Evolutionary conservation across 495 filamentous ascomycete species (phyloP).

Genomic region (Gamarada debralockiae): DNA sequence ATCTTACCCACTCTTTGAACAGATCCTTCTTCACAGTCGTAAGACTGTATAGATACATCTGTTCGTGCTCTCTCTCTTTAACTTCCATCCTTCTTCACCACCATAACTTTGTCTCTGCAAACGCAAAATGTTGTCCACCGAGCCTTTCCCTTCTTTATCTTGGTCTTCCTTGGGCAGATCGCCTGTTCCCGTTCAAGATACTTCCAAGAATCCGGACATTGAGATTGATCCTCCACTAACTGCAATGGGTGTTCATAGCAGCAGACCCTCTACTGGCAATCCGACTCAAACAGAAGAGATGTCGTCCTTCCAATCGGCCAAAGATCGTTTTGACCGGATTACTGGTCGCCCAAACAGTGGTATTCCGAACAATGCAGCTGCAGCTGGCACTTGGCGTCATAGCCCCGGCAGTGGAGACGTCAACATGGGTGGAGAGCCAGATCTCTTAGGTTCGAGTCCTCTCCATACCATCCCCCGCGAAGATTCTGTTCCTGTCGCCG

Average conservation of each 20-base stretch:
- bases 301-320: neutral
- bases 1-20: constrained; percentile 11
- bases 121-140: constrained; percentile 6
- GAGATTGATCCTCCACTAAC: constrained; percentile 19
- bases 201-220: constrained; percentile 5
- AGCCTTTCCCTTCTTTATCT: constrained; percentile 1
- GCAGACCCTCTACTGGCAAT: neutral
- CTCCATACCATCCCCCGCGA: neutral
- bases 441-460: neutral
- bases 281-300: too few species aligned
- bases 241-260: constrained; percentile 5
- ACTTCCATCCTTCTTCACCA: neutral
- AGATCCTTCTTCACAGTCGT: neutral
- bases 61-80: constrained; percentile 5
- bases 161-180: neutral
- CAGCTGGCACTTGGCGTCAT: neutral
- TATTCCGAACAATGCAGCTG: neutral
- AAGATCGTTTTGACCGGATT: neutral
- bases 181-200: neutral
- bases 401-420: neutral
- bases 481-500: constrained; percentile 1
- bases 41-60: constrained; percentile 15
- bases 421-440: neutral
- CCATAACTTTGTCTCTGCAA: constrained; percentile 1
- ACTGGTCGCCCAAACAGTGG: neutral